A percentile compares a stretch with the other conserved stretches of the same genome.
Conservation (phyloP, 768 basidiomycete genomes). For the Pisolithus orientalis region DNA sequence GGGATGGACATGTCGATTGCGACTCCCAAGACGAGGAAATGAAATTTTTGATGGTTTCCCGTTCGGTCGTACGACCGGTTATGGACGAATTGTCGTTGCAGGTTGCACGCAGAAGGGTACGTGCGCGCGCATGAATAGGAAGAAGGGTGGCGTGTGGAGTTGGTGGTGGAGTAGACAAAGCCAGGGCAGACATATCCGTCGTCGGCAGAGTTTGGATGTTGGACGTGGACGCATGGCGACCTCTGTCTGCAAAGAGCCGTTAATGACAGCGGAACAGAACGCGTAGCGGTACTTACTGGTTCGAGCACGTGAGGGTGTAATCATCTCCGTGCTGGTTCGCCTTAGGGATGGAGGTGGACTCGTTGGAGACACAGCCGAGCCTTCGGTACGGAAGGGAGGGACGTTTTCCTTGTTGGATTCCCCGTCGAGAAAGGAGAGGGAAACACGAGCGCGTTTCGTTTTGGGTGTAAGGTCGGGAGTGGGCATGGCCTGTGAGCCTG, state of each 20-base stretch:
- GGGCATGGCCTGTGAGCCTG: slow-evolving; percentile 2
- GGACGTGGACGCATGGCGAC: slow-evolving; percentile 45
- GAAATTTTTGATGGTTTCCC: slow-evolving; percentile 52
- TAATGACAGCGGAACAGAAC: neutral
- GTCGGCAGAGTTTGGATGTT: slow-evolving; percentile 30
- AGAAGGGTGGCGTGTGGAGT: slow-evolving; percentile 43
- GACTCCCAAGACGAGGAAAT: slow-evolving; percentile 45
- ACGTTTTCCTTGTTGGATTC: slow-evolving; percentile 75
- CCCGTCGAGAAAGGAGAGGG: slow-evolving; percentile 37
- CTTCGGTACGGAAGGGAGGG: slow-evolving; percentile 48
- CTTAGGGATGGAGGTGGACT: slow-evolving; percentile 35
- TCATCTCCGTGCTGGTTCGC: slow-evolving; percentile 30
- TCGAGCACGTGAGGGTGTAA: slow-evolving; percentile 38
- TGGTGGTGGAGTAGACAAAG: slow-evolving; percentile 55
- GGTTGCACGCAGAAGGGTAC: slow-evolving; percentile 66
- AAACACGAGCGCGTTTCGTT: slow-evolving; percentile 56
- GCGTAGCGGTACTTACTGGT: slow-evolving; percentile 32
- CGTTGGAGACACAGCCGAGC: slow-evolving; percentile 31
- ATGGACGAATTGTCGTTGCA: slow-evolving; percentile 51
- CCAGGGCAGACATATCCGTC: slow-evolving; percentile 36
- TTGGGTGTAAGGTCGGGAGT: slow-evolving; percentile 62
- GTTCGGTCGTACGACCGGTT: slow-evolving; percentile 65
- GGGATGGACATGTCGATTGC: slow-evolving; percentile 32
- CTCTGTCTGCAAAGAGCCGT: slow-evolving; percentile 29
- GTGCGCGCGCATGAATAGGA: slow-evolving; percentile 54